Evolutionary conservation across 306 rosid genomes (phyloP).

Genomic region (Vigna radiata): DNA sequence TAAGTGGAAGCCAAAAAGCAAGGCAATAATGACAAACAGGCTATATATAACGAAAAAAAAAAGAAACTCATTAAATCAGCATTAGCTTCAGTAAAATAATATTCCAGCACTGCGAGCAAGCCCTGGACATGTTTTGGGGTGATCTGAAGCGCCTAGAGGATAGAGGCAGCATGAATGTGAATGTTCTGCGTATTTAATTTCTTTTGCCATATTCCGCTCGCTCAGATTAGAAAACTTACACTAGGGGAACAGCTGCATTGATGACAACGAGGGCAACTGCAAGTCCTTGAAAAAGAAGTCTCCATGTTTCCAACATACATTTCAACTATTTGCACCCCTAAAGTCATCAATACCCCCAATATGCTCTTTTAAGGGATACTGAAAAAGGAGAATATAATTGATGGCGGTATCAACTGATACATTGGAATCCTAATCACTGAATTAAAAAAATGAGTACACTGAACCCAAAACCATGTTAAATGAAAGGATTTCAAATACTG

Average conservation of each 20-base stretch:
- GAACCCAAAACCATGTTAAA: neutral
- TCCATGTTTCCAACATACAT: constrained; percentile 10
- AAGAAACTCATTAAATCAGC: neutral
- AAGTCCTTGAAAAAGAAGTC: neutral
- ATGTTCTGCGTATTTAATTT: neutral
- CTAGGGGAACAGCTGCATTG: neutral
- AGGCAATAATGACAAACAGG: neutral
- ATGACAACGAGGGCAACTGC: neutral
- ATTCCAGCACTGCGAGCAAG: neutral
- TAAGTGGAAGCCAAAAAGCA: neutral
- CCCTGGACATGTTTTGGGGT: no score
- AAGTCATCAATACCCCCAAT: constrained; percentile 14
- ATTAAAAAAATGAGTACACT: constrained; percentile 12
- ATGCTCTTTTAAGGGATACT: neutral
- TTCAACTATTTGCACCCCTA: neutral
- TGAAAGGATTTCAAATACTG: constrained; percentile 8
- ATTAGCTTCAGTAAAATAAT: constrained; percentile 3
- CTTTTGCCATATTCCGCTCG: neutral
- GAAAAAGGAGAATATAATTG: neutral
- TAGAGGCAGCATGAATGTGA: constrained; percentile 7
- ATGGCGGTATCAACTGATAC: neutral
- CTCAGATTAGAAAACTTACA: neutral
- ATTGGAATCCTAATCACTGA: neutral
- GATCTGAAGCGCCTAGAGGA: constrained; percentile 14
- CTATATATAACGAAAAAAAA: neutral